Conservation (phyloP, 2,329 filamentous ascomycete species). For the Parascedosporium putredinis region DNA sequence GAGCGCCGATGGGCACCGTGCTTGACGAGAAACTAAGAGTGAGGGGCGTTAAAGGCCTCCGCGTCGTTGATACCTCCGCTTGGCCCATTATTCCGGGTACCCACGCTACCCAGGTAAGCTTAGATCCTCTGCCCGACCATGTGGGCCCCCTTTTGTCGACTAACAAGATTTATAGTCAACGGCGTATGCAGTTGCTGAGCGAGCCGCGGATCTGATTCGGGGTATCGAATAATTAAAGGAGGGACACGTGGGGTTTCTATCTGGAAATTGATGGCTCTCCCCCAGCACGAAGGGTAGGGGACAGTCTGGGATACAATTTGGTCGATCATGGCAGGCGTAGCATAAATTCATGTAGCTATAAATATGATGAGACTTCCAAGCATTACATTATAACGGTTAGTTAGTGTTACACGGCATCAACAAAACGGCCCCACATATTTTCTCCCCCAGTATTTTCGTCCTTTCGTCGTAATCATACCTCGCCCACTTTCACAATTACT, state of each 20-base stretch:
- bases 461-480: neutral
- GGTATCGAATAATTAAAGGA: too few relatives aligned
- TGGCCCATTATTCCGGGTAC: neutral
- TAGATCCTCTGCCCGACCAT: neutral
- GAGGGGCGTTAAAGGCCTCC: neutral
- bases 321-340: too few relatives aligned
- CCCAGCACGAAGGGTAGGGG: too few relatives aligned
- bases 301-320: too few relatives aligned
- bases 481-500: conserved; percentile 32
- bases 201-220: neutral
- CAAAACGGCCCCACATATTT: too few relatives aligned
- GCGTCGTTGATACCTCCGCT: neutral
- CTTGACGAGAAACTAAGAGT: neutral
- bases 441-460: too few relatives aligned
- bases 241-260: too few relatives aligned
- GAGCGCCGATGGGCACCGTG: neutral
- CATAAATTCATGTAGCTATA: neutral
- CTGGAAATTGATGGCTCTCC: too few relatives aligned
- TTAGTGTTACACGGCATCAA: too few relatives aligned
- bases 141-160: neutral
- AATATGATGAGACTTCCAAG: too few relatives aligned
- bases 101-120: neutral
- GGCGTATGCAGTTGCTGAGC: neutral
- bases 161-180: neutral
- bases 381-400: too few relatives aligned